Evolutionary conservation across 306 rosid genomes (phyloP), one percentile per base, ranked within the genome.

Genomic region (Calophaca sinica): DNA sequence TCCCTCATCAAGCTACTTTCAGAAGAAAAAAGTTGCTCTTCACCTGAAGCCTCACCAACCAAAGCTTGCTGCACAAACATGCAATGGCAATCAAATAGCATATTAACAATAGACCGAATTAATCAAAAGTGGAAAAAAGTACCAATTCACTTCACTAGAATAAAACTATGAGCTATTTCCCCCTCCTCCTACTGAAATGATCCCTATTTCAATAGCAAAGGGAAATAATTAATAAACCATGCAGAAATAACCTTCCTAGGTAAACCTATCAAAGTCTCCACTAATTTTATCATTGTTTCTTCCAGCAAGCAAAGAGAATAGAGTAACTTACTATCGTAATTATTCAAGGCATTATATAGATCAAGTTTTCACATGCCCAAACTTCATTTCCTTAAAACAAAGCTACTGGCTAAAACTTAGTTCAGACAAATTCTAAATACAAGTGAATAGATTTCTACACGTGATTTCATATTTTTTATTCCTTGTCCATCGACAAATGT

Each of bases 21-120:
- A 70, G 91, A 82, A 79, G 96, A 94, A 88, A 94, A 94, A 49
- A 94, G 97, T 51, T 91, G 98, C 38, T 91, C 96, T 77, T 94
- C 98, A 60, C 88, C 92, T 58, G 87, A 82, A 80, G 87, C 84
- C 81, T 89, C 94, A 5, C 97, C 97, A 82, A 91, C 98, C 88
- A 94, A 86, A 74, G 98, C 97, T 89, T 93, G 92, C 98, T 93
- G 67, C 77, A 76, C 62, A 80, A 71, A 66, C 68, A 74, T 74
- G 74, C 71, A 84, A 63, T 28, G 13, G 4, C 53, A 68, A 54
- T 68, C 54, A 76, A 80, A 68, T 54, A 14, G 50, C 44, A 61
- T 45, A 68, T 54, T 44, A 68, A 68, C 73, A 72, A 73, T 65
- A 26, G 9, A 85, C 48, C 49, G 7, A 70, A 31, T 51, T 57